Conservation (phyloP, 179 eudicot species). For the Camellia oleifera region DNA sequence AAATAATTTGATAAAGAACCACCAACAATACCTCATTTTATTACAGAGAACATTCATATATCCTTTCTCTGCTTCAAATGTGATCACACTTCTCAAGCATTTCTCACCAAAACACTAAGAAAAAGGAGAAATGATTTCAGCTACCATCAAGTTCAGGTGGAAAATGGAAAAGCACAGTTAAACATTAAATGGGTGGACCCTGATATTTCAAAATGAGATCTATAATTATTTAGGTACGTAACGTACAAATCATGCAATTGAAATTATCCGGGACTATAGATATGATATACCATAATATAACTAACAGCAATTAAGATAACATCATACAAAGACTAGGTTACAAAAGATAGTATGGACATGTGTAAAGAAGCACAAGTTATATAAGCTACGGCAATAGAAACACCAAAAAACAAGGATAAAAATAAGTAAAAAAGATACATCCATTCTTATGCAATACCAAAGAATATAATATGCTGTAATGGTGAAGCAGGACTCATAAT, state of each 20-base stretch:
- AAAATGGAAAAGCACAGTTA: neutral
- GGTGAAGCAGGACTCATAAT: neutral
- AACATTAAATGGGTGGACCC: neutral
- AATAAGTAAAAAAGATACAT: neutral
- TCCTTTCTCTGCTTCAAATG: slow-evolving; percentile 52
- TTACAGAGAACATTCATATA: slow-evolving; percentile 38
- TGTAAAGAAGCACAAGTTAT: neutral
- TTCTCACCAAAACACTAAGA: slow-evolving; percentile 44
- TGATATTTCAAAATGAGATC: neutral
- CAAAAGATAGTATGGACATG: neutral
- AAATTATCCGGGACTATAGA: neutral
- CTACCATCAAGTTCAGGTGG: neutral
- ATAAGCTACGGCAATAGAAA: neutral
- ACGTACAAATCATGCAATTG: neutral
- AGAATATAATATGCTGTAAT: neutral
- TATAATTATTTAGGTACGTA: neutral
- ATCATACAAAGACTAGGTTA: neutral
- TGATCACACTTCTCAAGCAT: slow-evolving; percentile 49
- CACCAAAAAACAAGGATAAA: neutral
- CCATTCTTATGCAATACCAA: neutral
- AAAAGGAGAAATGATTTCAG: neutral
- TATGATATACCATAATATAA: neutral
- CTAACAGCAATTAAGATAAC: neutral
- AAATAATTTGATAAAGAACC: neutral
- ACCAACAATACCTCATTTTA: slow-evolving; percentile 51